Percentiles rank a stretch among this genome's conserved stretches.
Conservation (phyloP, 805 yeast species). For the Saccharomycopsis capsularis region DNA sequence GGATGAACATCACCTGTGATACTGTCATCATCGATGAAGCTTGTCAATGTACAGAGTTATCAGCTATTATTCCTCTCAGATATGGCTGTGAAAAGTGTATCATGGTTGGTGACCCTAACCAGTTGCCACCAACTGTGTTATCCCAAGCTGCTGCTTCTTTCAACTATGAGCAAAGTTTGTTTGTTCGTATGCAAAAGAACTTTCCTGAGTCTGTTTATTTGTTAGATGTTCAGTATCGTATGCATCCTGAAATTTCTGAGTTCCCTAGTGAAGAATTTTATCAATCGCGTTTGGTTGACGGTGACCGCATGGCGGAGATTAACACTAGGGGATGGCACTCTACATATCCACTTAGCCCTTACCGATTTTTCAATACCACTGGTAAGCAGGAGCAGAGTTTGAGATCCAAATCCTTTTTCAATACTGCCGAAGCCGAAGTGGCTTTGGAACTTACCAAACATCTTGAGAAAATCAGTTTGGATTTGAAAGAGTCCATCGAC, state of each 20-base stretch:
- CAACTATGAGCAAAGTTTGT: constrained; percentile 84
- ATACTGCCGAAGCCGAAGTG: constrained; percentile 61
- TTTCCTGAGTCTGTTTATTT: constrained; percentile 56
- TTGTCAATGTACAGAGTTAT: constrained; percentile 91
- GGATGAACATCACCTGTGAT: constrained; percentile 70
- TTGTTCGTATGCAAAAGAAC: constrained; percentile 83
- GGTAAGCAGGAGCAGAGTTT: constrained; percentile 57
- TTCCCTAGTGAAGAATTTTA: constrained; percentile 89
- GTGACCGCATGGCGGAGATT: constrained; percentile 55
- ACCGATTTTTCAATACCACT: constrained; percentile 64
- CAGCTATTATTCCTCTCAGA: constrained; percentile 84
- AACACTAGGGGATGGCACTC: constrained; percentile 75
- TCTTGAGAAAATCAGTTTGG: constrained; percentile 43
- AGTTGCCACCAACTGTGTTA: constrained; percentile 92
- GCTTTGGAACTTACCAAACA: constrained; percentile 60
- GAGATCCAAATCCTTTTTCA: constrained; percentile 63
- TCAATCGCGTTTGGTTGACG: constrained; percentile 64
- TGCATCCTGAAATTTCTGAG: constrained; percentile 87
- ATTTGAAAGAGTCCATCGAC: constrained; percentile 40
- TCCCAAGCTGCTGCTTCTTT: constrained; percentile 78
- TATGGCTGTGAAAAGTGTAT: constrained; percentile 88
- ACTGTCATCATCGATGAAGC: constrained; percentile 96
- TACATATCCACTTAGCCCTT: constrained; percentile 54
- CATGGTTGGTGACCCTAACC: constrained; percentile 98
- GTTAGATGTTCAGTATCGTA: constrained; percentile 89